phyloP scores from a whole-genome alignment of 176 grass and related monocot genomes.

The Phragmites australis region DNA sequence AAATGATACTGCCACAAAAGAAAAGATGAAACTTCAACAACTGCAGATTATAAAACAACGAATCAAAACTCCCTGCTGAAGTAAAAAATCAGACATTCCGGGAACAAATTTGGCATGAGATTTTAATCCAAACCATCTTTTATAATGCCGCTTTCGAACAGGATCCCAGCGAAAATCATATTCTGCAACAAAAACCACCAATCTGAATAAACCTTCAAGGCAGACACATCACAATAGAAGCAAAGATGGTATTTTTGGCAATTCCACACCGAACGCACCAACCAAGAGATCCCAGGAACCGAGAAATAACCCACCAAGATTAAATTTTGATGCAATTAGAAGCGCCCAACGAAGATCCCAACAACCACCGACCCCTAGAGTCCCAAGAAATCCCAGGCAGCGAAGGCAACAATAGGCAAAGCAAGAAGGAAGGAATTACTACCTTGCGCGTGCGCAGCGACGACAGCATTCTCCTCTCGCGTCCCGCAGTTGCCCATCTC shows the following conservation, averaged over 20 bases:
- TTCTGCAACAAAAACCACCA: neutral
- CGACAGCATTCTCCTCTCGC: constrained; percentile 97
- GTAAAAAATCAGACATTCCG: neutral
- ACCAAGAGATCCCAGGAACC: constrained; percentile 14
- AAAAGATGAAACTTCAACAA: too few relatives aligned
- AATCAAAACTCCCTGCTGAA: neutral
- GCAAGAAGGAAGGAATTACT: neutral
- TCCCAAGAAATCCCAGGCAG: constrained; percentile 5
- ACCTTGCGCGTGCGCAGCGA: constrained; percentile 88
- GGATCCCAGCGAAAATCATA: neutral
- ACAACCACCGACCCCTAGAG: constrained; percentile 5
- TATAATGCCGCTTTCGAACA: neutral
- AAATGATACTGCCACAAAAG: too few relatives aligned
- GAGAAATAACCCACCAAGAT: constrained; percentile 14
- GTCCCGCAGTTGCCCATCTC: constrained; percentile 96
- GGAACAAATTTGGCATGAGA: neutral
- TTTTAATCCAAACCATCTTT: neutral
- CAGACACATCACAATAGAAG: neutral
- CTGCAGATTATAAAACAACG: neutral
- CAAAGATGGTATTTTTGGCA: neutral
- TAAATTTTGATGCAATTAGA: constrained; percentile 31
- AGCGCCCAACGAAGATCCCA: constrained; percentile 36
- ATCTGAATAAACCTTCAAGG: constrained; percentile 11
- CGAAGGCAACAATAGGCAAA: neutral
- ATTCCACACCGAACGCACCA: neutral